These are phyloP conservation scores for Cercospora berteroae DNA, from an alignment of 2,329 filamentous ascomycete genomes.

Conservation along the genomic window DNA sequence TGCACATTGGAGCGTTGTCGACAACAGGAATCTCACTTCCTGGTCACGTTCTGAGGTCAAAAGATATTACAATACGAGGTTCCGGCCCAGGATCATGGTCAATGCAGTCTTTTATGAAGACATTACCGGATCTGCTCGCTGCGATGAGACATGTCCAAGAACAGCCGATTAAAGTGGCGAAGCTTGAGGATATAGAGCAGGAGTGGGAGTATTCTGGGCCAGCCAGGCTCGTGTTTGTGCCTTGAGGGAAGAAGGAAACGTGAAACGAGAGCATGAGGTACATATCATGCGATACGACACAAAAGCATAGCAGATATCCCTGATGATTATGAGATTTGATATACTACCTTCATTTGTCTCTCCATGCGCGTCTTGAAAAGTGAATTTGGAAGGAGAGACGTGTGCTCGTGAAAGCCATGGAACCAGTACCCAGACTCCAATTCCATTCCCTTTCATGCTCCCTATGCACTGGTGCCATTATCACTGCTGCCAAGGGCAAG, in stretches of 20 bases:
- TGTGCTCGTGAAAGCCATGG: too few relatives aligned
- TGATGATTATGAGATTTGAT: not conserved
- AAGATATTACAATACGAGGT: constrained; percentile 47
- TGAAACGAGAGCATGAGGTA: not conserved
- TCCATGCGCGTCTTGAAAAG: too few relatives aligned
- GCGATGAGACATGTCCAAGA: constrained; percentile 23
- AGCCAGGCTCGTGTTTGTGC: constrained; percentile 29
- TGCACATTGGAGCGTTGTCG: constrained; percentile 53
- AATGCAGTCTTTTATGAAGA: constrained; percentile 25
- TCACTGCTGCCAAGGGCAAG: constrained; percentile 45
- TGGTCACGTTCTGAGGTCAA: constrained; percentile 48
- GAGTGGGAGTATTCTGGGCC: constrained; percentile 28
- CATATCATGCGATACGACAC: not conserved
- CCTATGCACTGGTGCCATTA: not conserved
- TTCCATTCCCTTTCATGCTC: too few relatives aligned
- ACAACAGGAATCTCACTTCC: constrained; percentile 42
- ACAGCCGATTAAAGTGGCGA: constrained; percentile 28
- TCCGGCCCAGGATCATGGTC: constrained; percentile 33
- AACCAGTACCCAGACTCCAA: too few relatives aligned
- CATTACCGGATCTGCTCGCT: constrained; percentile 29
- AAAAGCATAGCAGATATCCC: not conserved
- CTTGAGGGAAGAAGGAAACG: constrained; percentile 10
- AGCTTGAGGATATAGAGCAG: constrained; percentile 29
- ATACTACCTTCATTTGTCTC: too few relatives aligned
- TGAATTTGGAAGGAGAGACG: too few relatives aligned